A percentile compares a stretch with the other conserved stretches of the same genome.
Conservation (phyloP, 495 filamentous ascomycete genomes). For the Chaetomidium leptoderma region DNA sequence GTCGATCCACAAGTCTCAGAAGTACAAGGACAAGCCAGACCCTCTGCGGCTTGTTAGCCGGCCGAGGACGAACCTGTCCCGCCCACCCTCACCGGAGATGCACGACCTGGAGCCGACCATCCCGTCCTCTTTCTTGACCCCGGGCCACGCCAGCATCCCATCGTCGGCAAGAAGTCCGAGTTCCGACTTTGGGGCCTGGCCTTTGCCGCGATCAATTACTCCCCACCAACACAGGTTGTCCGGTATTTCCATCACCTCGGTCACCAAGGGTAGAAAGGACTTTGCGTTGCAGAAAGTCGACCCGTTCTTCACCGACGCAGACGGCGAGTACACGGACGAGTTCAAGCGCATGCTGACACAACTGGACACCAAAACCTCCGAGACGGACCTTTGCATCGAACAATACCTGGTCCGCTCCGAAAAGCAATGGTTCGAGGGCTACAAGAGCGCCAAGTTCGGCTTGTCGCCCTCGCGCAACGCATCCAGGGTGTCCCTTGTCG, state of each 20-base stretch:
- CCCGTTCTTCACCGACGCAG: conserved; percentile 60
- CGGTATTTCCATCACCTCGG: conserved; percentile 14
- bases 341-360: conserved; percentile 52
- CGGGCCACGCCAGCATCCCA: conserved; percentile 30
- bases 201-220: conserved; percentile 9
- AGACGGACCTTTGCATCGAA: conserved; percentile 57
- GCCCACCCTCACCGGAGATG: conserved; percentile 12
- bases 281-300: conserved; percentile 59
- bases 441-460: conserved; percentile 27
- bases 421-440: conserved; percentile 59
- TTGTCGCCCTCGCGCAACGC: conserved; percentile 17
- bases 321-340: conserved; percentile 51
- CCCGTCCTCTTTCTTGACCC: conserved; percentile 12
- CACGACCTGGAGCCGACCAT: conserved; percentile 9
- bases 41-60: conserved; percentile 4
- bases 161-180: conserved; percentile 6
- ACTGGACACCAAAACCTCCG: conserved; percentile 54
- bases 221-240: conserved; percentile 6
- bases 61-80: conserved; percentile 7
- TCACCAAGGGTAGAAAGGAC: conserved; percentile 27
- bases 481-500: conserved; percentile 9
- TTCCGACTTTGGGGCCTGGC: conserved; percentile 1
- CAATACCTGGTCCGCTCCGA: conserved; percentile 58
- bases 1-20: conserved; percentile 37
- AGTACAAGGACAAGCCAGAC: conserved; percentile 17